A percentile compares a stretch with the other conserved stretches of the same genome.
Evolutionary conservation across 176 grass and related monocot species (phyloP).

Genomic region (Lolium perenne): DNA sequence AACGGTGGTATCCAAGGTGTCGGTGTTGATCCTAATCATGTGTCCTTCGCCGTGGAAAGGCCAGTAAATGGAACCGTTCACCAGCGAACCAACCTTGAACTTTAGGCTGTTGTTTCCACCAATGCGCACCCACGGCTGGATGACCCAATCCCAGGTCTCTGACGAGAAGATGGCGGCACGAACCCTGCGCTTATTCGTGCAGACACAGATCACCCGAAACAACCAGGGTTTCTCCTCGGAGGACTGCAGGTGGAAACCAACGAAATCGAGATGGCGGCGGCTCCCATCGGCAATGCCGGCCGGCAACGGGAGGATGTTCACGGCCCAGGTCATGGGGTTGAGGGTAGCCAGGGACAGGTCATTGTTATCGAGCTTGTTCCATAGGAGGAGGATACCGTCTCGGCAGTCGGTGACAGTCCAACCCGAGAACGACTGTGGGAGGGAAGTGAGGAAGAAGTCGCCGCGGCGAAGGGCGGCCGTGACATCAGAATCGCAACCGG

Average conservation of each 20-base stretch:
- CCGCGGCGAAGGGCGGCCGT: not conserved
- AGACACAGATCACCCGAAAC: not conserved
- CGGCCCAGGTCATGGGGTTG: not conserved
- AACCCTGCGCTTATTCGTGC: not conserved
- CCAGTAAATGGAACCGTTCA: not conserved
- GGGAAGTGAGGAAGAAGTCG: slow-evolving; percentile 18
- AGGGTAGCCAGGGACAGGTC: not conserved
- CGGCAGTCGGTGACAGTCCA: not conserved
- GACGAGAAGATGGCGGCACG: not conserved
- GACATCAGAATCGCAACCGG: not conserved
- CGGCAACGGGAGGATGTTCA: not conserved
- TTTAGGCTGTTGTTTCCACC: not conserved
- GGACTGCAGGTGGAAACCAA: not conserved
- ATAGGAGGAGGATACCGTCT: not conserved
- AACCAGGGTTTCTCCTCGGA: not conserved
- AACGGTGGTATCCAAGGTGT: not conserved
- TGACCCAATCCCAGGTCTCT: not conserved
- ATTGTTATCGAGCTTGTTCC: not conserved
- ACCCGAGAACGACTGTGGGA: not conserved
- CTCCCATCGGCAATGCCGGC: not conserved
- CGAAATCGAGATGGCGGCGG: too few species aligned
- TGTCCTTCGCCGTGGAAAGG: not conserved
- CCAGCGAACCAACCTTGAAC: not conserved
- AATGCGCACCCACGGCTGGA: not conserved
- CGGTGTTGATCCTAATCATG: not conserved